Evolutionary conservation across 2,329 filamentous ascomycete genomes (phyloP).

Genomic region (Cladorrhinum sp.): DNA sequence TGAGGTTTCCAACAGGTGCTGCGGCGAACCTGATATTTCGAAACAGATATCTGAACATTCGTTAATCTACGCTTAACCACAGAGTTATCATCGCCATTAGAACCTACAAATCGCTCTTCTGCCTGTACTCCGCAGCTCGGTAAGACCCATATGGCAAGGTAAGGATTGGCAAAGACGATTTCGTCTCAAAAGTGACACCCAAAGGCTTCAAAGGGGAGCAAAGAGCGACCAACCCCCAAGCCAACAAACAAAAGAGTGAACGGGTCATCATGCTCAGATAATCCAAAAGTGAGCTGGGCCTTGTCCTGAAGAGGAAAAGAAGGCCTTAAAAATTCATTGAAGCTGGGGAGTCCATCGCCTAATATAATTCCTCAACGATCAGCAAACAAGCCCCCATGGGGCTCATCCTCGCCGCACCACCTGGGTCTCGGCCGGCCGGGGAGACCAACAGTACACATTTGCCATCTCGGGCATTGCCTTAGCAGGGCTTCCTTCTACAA

Average conservation of each 20-base stretch:
- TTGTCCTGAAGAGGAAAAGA: background rate
- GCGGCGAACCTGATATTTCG: constrained; percentile 24
- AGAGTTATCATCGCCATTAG: background rate
- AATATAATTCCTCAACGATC: background rate
- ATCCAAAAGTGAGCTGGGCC: too few relatives aligned
- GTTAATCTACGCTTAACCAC: background rate
- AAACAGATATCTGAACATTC: constrained; percentile 18
- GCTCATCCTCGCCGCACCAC: background rate
- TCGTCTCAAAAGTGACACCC: constrained; percentile 18
- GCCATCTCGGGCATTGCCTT: too few relatives aligned
- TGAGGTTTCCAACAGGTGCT: constrained; percentile 21
- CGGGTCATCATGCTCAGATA: background rate
- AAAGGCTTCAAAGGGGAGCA: constrained; percentile 13
- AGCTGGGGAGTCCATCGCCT: background rate
- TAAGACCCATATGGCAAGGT: constrained; percentile 29
- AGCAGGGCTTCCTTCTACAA: background rate
- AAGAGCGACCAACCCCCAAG: constrained; percentile 1
- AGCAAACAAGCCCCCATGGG: background rate
- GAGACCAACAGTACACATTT: background rate
- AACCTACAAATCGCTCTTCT: constrained; percentile 26
- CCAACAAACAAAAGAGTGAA: constrained; percentile 6
- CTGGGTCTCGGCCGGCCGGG: too few relatives aligned
- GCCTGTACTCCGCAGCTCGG: constrained; percentile 24
- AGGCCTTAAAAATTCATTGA: background rate
- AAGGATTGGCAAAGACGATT: constrained; percentile 24